Evolutionary conservation across 345 rosid genomes (phyloP), one percentile per base, ranked within the genome.

Genomic region (Acer negundo): DNA sequence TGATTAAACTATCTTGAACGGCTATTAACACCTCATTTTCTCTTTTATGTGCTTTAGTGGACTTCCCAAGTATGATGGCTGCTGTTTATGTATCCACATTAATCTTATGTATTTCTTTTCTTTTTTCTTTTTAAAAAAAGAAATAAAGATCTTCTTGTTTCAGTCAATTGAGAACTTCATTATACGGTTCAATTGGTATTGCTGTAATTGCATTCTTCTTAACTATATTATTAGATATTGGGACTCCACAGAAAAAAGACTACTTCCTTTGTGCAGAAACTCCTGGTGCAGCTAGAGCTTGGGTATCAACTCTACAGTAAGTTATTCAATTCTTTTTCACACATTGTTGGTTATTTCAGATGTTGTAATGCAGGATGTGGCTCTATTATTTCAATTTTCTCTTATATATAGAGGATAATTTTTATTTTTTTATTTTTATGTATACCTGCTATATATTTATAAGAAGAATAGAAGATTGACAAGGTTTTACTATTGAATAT

Each of bases 191-290:
- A 56, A 62, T 11, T 22, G 38, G 69, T 49, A 9, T 51, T 64
- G 49, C 49, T 61, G 46, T 28, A 67, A 10, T 66, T 79, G 70
- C 24, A 26, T 65, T 17, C 80, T 73, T 81, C 91, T 90, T 92
- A 83, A 86, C 88, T 73, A 24, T 62, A 68, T 67, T 73, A 42
- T 61, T 82, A 97, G 99, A 97, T 86, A 94, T 97, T 70, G 93
- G 97, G 79, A 97, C 99, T 12, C 99, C 98, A n/a, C 91, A 92
- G 87, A 97, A 88, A 83, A 93, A 90, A 75, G 99, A 94, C 75
- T 97, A 94, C 85, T 97, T 94, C 81, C 90, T 97, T 35, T 97
- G 98, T 83, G 94, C 97, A 23, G 98, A 97, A 79, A 94, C 99
- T 77, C 94, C 99, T 75, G 94, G 93, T 79, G 98, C 99, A 40